These are phyloP conservation scores for Pythium coloratum DNA, from an alignment of 352 stramenopile genomes.

Conservation along the genomic window DNA sequence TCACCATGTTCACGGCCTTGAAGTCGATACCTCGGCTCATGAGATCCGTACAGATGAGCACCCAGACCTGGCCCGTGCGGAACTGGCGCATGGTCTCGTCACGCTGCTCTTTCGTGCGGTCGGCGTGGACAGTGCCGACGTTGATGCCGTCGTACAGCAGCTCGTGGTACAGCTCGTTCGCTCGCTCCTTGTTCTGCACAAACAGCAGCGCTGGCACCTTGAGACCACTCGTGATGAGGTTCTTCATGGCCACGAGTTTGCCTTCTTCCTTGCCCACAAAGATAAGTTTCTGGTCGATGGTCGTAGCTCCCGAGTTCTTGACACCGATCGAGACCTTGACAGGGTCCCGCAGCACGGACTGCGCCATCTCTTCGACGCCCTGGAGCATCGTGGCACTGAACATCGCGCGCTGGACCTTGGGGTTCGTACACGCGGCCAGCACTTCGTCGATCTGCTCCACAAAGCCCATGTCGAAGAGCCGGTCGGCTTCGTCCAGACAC, in stretches of 20 bases:
- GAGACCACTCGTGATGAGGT: conserved; percentile 91
- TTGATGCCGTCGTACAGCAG: conserved; percentile 98
- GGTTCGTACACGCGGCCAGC: conserved; percentile 88
- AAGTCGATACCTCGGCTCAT: conserved; percentile 99
- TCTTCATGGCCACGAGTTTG: conserved; percentile 97
- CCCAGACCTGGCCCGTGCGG: conserved; percentile 95
- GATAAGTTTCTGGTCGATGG: conserved; percentile 94
- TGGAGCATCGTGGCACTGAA: conserved; percentile 98
- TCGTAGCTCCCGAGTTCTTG: conserved; percentile 86
- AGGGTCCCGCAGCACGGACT: conserved; percentile 96
- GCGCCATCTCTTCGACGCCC: conserved; percentile 94
- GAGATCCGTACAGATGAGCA: conserved; percentile 99
- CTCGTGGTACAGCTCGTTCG: conserved; percentile 97
- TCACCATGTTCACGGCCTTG: conserved; percentile 98
- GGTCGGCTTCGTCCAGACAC: conserved; percentile 98
- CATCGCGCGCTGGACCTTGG: conserved; percentile 91
- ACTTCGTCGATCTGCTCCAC: conserved; percentile 98
- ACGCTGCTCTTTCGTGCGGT: conserved; percentile 92
- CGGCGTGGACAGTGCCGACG: conserved; percentile 97
- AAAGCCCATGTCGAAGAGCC: conserved; percentile 97
- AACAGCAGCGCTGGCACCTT: conserved; percentile 98
- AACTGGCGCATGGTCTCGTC: conserved; percentile 96
- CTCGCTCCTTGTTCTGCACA: conserved; percentile 98
- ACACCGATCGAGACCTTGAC: conserved; percentile 94
- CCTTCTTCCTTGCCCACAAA: conserved; percentile 99